These are phyloP conservation scores for Picea glauca DNA, from an alignment of 75 land plant genomes.

Conservation along the genomic window DNA sequence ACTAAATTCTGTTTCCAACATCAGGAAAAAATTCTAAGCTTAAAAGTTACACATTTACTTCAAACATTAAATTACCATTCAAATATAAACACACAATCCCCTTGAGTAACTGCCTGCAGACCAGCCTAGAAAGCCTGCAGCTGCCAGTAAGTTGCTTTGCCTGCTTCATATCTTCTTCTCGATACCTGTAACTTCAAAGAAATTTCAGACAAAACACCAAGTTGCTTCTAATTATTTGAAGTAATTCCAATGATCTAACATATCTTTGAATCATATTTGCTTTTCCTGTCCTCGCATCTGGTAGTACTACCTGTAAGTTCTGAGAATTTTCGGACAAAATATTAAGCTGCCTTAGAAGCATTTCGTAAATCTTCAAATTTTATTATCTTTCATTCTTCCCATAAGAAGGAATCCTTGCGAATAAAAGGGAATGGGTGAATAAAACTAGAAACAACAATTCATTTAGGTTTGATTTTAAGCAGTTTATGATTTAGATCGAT, in stretches of 20 bases:
- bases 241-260: background rate
- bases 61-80: background rate
- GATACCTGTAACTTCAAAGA: conserved; percentile 45
- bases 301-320: too few relatives aligned
- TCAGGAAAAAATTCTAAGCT: background rate
- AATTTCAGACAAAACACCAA: background rate
- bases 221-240: background rate
- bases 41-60: background rate
- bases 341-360: too few relatives aligned
- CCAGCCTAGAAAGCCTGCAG: conserved; percentile 97
- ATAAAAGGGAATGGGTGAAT: too few relatives aligned
- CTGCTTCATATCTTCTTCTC: conserved; percentile 88
- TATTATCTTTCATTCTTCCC: too few relatives aligned
- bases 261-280: background rate
- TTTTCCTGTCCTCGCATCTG: background rate
- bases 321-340: too few relatives aligned
- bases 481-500: too few relatives aligned
- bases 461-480: too few relatives aligned
- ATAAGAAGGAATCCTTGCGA: too few relatives aligned
- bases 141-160: conserved; percentile 91
- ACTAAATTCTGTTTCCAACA: conserved; percentile 55
- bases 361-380: too few relatives aligned
- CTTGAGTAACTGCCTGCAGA: conserved; percentile 41
- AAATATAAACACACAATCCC: background rate
- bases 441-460: too few relatives aligned